Evolutionary conservation across 108 stramenopile species (phyloP), one percentile per base, ranked within the genome.

Genomic region (Conticribra guillardii): DNA sequence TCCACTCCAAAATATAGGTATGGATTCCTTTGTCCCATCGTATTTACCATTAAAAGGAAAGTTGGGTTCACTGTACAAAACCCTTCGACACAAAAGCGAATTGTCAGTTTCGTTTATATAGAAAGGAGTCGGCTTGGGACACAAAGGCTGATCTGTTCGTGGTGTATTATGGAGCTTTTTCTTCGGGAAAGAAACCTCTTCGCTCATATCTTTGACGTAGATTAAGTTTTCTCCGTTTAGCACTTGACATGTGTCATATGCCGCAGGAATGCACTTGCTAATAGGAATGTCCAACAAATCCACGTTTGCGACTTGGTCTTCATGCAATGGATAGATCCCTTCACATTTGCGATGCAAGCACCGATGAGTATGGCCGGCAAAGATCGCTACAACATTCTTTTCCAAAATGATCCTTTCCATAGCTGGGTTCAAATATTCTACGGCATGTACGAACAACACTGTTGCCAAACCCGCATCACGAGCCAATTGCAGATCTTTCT

Each of bases 1-100:
- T 15, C 79, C 79, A 59, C 69, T 71, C 74, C 74, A 80, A 57
- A 75, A 80, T 31, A 80, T 75, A 2, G 79, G 79, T 22, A 80
- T 80, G 1, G 62, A 37, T 60, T 75, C 74, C 41, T 2, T 50
- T 19, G 37, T 31, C 31, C n/a, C 24, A n/a, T 71, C 55, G 29
- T 48, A 28, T 3, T 69, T 49, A 31, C 54, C 59, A 1, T 24
- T 51, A 55, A 58, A 75, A 19, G 79, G 79, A 50, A 80, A 80
- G 45, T 70, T 64, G 0, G 68, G 62, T 16, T 75, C 29, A 41
- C 69, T 71, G 29, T 75, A 80, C 22, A 56, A 1, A n/a, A 70
- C 69, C 23, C 48, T 69, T 19, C 69, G 73, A 37, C 79, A 80
- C 1, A 75, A 28, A 1, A 80, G 60, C 11, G 79, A 57, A 23